Base-by-base conservation (phyloP, 2,329 filamentous ascomycete genomes). In the Colletotrichum tofieldiae region DNA sequence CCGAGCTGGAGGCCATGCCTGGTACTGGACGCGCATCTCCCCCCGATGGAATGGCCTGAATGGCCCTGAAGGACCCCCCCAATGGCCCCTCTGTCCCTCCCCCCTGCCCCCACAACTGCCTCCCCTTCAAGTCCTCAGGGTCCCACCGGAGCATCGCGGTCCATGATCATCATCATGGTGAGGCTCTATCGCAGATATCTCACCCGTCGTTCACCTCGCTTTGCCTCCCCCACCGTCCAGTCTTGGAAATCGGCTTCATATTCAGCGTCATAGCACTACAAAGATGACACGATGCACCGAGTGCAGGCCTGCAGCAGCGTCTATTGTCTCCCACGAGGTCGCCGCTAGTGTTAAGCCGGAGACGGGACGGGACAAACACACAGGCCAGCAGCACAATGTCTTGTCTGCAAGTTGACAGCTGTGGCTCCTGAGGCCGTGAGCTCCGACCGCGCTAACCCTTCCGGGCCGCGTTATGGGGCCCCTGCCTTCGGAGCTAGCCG, bases 21-120 rank as follows among this genome's bases (percentile, higher is more conserved):
- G 29, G n/a, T 2, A 23, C 45, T 47, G 69, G 65, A 68, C 70
- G 56, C 52, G 59, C 66, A 72, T 62, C 56, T 45, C 56, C 47
- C 61, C 65, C 49, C 20, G 58, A 56, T 68, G 67, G 71, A 73
- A 73, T 71, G 71, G 61, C 43, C 39, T 66, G 54, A 66, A 70
- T 71, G 55, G 63, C 56, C 58, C 18, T 49, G 26, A 35, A 54
- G 37, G 39, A 54, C 35, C 35, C 51, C 35, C 35, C 51, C 39
- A 32, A 45, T 39, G 60, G 59, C 65, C 56, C 63, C 65, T 41
- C 56, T 16, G 39, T 35, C 54, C 51, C 23, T 32, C 49, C 45
- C 69, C 59, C 69, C 70, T 72, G 54, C 66, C 54, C 65, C 70
- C 70, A 72, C 65, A 70, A 37, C 41, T 37, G 49, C 64, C 16